phyloP scores from a whole-genome alignment of 2,329 filamentous ascomycete species.

The Sclerotiophoma versabilis region DNA sequence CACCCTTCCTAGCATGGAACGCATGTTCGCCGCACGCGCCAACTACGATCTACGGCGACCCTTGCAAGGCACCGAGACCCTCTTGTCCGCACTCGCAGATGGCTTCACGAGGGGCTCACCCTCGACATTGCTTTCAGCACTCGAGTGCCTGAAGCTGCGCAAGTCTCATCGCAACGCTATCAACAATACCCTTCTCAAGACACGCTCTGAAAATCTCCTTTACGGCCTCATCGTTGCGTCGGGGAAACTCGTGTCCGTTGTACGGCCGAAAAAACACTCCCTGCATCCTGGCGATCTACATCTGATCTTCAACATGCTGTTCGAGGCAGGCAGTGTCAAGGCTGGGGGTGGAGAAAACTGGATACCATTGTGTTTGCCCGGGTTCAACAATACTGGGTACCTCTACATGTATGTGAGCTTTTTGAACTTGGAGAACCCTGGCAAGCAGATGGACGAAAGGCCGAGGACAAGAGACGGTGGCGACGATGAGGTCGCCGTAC shows the following conservation, averaged over 20 bases:
- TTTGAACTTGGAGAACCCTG: conserved; percentile 67
- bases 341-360: conserved; percentile 95
- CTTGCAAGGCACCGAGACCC: conserved; percentile 86
- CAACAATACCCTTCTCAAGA: conserved; percentile 84
- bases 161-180: conserved; percentile 87
- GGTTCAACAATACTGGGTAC: conserved; percentile 96
- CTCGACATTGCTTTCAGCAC: conserved; percentile 83
- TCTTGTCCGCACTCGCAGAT: conserved; percentile 91
- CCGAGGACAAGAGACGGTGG: conserved; percentile 44
- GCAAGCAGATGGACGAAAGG: conserved; percentile 52
- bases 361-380: conserved; percentile 94
- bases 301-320: conserved; percentile 99
- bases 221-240: conserved; percentile 95
- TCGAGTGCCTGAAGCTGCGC: conserved; percentile 91
- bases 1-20: conserved; percentile 84
- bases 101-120: conserved; percentile 93
- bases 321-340: conserved; percentile 91
- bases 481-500: conserved; percentile 82
- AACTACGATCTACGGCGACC: conserved; percentile 93
- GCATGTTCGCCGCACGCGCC: conserved; percentile 86
- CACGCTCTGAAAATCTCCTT: conserved; percentile 77
- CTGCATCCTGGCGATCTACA: conserved; percentile 95
- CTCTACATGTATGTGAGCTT: conserved; percentile 99
- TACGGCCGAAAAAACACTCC: conserved; percentile 92
- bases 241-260: conserved; percentile 90